phyloP scores from a whole-genome alignment of 108 stramenopile genomes.

The Cyclotella sp. region DNA sequence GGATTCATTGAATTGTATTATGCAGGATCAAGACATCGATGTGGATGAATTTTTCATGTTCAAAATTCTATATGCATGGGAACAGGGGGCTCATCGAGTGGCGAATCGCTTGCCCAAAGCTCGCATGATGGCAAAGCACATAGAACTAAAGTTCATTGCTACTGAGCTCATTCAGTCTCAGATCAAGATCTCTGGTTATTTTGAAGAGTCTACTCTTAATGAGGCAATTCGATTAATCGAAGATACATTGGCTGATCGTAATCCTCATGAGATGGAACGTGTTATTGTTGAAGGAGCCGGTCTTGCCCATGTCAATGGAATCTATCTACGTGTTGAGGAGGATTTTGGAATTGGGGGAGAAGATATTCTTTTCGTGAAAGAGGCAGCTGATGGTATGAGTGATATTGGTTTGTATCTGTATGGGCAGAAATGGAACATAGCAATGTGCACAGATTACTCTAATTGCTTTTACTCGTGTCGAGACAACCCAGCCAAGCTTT shows the following conservation, averaged over 20 bases:
- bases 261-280: slow-evolving; percentile 58
- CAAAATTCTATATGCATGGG: slow-evolving; percentile 65
- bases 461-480: slow-evolving; percentile 46
- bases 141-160: slow-evolving; percentile 64
- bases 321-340: slow-evolving; percentile 58
- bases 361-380: slow-evolving; percentile 50
- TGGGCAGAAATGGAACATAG: slow-evolving; percentile 42
- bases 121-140: slow-evolving; percentile 36
- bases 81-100: slow-evolving; percentile 22
- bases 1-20: slow-evolving; percentile 45
- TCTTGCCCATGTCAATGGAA: slow-evolving; percentile 53
- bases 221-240: slow-evolving; percentile 54
- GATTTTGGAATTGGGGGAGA: slow-evolving; percentile 45
- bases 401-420: slow-evolving; percentile 50
- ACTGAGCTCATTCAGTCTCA: slow-evolving; percentile 49
- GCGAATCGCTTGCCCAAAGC: slow-evolving; percentile 23
- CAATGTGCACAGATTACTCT: slow-evolving; percentile 53
- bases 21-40: slow-evolving; percentile 57
- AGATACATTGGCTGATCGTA: slow-evolving; percentile 45
- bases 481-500: slow-evolving; percentile 24
- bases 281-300: slow-evolving; percentile 74
- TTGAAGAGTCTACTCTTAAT: slow-evolving; percentile 41
- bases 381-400: slow-evolving; percentile 49
- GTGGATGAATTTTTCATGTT: slow-evolving; percentile 73
- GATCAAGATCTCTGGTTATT: slow-evolving; percentile 56